Base-by-base conservation (phyloP, 768 basidiomycete species). In the Boletus speciosus region DNA sequence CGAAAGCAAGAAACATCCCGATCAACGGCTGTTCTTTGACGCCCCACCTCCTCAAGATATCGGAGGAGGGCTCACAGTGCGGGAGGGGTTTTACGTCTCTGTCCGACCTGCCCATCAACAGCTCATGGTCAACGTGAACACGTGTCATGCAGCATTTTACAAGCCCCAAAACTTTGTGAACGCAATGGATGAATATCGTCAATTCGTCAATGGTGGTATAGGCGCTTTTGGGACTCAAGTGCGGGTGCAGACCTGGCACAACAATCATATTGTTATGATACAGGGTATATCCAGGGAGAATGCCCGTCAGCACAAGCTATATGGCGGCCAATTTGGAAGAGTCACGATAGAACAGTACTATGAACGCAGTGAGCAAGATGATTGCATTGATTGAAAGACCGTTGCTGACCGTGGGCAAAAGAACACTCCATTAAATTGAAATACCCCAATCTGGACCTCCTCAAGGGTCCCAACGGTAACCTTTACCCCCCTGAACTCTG, bases 231-330 rank as follows among this genome's bases (percentile, higher is more conserved):
- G 80, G 27, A 79, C 74, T 49, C 81, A 85, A 12, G 77, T 92
- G 3, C 75, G 89, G 29, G 74, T 93, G 60, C 79, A 81, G 2
- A 78, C 71, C 2, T 83, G 82, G 66, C 75, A 89, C 10, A 80
- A 80, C 12, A 83, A 87, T 51, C 80, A 69, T 63, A 86, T 87
- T 64, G 82, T 84, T 0, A 78, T 90, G 64, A 86, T 92, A 62
- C 81, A 82, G 63, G 66, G 71, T 3, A 57, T 86, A 2, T 73
- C 78, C 11, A 69, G 73, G 16, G 19, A 54, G 31, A 76, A 55
- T 6, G 69, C 80, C 2, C 63, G 54, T 12, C 63, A 74, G 47
- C 15, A 84, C 63, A 66, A 65, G 3, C 65, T 88, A 3, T 72
- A 77, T 7, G 71, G 73, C 23, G 11, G 60, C 8, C 66, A 73